phyloP scores from a whole-genome alignment of 2,329 filamentous ascomycete genomes.

The Stagonosporopsis cucurbitacearum region DNA sequence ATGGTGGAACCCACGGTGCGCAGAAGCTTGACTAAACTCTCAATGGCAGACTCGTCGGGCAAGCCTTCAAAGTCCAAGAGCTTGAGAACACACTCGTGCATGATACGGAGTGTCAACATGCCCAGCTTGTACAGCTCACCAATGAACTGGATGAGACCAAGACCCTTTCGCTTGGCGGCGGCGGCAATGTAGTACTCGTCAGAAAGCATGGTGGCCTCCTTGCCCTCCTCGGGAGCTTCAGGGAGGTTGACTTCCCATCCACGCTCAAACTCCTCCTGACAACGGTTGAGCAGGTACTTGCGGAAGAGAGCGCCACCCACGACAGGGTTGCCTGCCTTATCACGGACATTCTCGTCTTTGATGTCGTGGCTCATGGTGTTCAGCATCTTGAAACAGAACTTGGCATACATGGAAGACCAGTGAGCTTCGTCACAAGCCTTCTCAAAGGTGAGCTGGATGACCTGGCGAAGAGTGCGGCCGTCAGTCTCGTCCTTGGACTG shows the following conservation, averaged over 20 bases:
- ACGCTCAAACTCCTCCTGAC: constrained; percentile 98
- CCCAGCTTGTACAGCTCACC: constrained; percentile 98
- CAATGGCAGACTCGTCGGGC: constrained; percentile 94
- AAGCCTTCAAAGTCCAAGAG: constrained; percentile 92
- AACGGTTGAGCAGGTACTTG: constrained; percentile 97
- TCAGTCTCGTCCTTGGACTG: constrained; percentile 97
- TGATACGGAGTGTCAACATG: constrained; percentile 98
- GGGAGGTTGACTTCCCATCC: constrained; percentile 93
- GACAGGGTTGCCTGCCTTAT: constrained; percentile 87
- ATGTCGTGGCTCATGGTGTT: constrained; percentile 85
- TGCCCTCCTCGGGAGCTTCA: constrained; percentile 75
- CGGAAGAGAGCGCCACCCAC: constrained; percentile 94
- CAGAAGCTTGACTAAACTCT: constrained; percentile 92
- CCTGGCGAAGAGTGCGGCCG: constrained; percentile 91
- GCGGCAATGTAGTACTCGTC: constrained; percentile 96
- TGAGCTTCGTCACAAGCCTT: constrained; percentile 98
- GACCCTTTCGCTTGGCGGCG: constrained; percentile 92
- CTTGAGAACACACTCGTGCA: constrained; percentile 99
- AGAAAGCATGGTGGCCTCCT: constrained; percentile 85
- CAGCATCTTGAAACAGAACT: constrained; percentile 97
- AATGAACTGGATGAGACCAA: constrained; percentile 98
- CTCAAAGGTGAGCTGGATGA: constrained; percentile 98
- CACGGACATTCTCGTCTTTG: constrained; percentile 91
- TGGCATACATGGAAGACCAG: constrained; percentile 98
- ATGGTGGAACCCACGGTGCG: constrained; percentile 90